Percentiles rank a stretch among this genome's conserved stretches.
phyloP scores from a whole-genome alignment of 2,329 filamentous ascomycete species.

The Cercospora janseana region DNA sequence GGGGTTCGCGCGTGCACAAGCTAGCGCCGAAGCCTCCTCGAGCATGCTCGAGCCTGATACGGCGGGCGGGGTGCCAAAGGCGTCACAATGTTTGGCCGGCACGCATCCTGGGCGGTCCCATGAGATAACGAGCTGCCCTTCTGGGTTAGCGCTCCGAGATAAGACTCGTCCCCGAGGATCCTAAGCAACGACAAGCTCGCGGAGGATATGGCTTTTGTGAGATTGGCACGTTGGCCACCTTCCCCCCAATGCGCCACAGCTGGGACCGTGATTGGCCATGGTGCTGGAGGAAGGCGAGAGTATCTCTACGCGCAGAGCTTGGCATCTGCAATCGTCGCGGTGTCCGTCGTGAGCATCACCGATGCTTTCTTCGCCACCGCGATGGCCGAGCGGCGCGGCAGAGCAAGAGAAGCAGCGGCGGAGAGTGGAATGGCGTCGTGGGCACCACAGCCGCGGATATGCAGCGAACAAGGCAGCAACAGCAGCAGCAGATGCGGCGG shows the following conservation, averaged over 20 bases:
- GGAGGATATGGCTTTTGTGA: not conserved
- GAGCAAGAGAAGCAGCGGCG: no score
- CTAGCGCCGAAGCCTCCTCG: not conserved
- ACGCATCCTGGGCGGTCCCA: not conserved
- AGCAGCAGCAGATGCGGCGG: no score
- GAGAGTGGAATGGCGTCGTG: no score
- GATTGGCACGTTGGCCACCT: not conserved
- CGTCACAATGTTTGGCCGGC: not conserved
- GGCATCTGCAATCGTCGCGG: no score
- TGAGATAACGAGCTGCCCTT: not conserved
- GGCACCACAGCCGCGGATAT: no score
- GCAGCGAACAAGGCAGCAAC: no score
- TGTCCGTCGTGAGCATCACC: no score
- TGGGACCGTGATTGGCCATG: no score
- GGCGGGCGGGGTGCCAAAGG: not conserved
- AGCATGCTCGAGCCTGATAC: not conserved
- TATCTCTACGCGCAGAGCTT: no score
- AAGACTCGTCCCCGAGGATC: not conserved
- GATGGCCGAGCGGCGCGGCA: no score
- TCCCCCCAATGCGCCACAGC: not conserved
- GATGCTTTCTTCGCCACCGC: no score
- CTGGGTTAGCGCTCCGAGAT: not conserved
- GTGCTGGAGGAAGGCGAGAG: no score
- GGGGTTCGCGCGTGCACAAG: not conserved
- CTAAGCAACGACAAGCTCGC: slow-evolving; percentile 4